A percentile compares a stretch with the other conserved stretches of the same genome.
These are phyloP conservation scores for Metroxylon sagu DNA, from an alignment of 176 grass and related monocot genomes.

Conservation along the genomic window DNA sequence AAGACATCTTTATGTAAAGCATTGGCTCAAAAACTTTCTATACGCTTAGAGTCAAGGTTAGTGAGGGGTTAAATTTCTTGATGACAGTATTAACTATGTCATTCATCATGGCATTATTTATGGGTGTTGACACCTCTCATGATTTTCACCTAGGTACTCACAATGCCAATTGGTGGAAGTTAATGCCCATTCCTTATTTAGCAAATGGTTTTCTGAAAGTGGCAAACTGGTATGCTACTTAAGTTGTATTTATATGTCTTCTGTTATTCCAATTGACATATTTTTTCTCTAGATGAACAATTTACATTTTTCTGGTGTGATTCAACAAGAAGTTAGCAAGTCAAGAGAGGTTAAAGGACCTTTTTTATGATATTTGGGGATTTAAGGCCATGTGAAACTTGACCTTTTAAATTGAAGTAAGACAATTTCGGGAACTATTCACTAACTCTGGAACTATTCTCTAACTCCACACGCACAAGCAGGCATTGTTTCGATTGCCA, in stretches of 20 bases:
- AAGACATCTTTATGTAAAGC: slow-evolving; percentile 99
- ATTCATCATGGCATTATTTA: not conserved
- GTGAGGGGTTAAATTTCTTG: slow-evolving; percentile 10
- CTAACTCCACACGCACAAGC: no score
- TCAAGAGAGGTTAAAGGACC: no score
- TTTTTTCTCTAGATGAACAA: no score
- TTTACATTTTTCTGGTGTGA: no score
- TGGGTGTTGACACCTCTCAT: slow-evolving; percentile 16
- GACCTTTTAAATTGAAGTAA: no score
- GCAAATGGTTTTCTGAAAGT: slow-evolving; percentile 99
- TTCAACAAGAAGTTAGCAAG: no score
- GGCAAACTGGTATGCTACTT: slow-evolving; percentile 86
- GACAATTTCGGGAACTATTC: no score
- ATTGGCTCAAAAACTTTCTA: slow-evolving; percentile 95
- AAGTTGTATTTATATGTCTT: not conserved
- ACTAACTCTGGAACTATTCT: no score
- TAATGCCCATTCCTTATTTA: slow-evolving; percentile 98
- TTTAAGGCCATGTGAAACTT: no score
- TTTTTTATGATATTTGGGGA: no score
- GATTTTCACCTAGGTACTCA: slow-evolving; percentile 55
- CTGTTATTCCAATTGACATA: not conserved
- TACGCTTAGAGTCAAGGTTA: slow-evolving; percentile 82
- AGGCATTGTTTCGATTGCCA: no score
- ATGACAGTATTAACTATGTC: slow-evolving; percentile 7
- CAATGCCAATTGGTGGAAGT: slow-evolving; percentile 92